Percentiles rank a stretch among this genome's conserved stretches.
Conservation (phyloP, 805 yeast genomes). For the Candida ponderosae region DNA sequence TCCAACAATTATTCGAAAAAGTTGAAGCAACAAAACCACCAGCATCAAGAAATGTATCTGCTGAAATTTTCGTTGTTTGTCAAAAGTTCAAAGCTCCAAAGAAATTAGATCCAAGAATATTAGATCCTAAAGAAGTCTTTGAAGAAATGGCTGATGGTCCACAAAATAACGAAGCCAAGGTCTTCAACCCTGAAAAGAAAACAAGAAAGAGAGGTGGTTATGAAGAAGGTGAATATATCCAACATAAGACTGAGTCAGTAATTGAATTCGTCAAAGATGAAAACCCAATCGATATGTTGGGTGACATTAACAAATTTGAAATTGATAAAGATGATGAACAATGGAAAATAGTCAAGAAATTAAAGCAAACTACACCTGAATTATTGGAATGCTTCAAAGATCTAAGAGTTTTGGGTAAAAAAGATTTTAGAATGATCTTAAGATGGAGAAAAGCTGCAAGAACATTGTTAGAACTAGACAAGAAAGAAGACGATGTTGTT, state of each 20-base stretch:
- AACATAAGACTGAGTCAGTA: slow-evolving; percentile 63
- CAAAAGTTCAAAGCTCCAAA: slow-evolving; percentile 95
- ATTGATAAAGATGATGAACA: slow-evolving; percentile 56
- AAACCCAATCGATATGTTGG: slow-evolving; percentile 79
- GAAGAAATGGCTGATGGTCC: slow-evolving; percentile 79
- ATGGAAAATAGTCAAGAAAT: slow-evolving; percentile 61
- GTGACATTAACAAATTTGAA: slow-evolving; percentile 58
- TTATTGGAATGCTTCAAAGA: slow-evolving; percentile 80
- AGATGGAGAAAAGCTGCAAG: slow-evolving; percentile 89
- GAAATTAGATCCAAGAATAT: slow-evolving; percentile 82
- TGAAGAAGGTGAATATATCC: slow-evolving; percentile 81
- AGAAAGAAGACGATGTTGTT: slow-evolving; percentile 36
- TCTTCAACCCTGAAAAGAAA: slow-evolving; percentile 90
- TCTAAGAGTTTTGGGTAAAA: slow-evolving; percentile 87
- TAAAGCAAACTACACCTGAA: slow-evolving; percentile 74
- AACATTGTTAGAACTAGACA: slow-evolving; percentile 60
- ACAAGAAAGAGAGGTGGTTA: slow-evolving; percentile 92
- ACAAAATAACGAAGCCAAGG: slow-evolving; percentile 81
- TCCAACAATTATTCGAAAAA: slow-evolving; percentile 89
- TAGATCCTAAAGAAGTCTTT: slow-evolving; percentile 90
- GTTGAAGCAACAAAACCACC: slow-evolving; percentile 99
- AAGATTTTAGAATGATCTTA: slow-evolving; percentile 79
- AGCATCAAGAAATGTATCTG: slow-evolving; percentile 97
- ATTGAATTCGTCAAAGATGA: slow-evolving; percentile 76
- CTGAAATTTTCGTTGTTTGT: slow-evolving; percentile 97